A percentile compares a stretch with the other conserved stretches of the same genome.
These are phyloP conservation scores for Penicillium mononematosum DNA, from an alignment of 495 filamentous ascomycete genomes.

Conservation along the genomic window DNA sequence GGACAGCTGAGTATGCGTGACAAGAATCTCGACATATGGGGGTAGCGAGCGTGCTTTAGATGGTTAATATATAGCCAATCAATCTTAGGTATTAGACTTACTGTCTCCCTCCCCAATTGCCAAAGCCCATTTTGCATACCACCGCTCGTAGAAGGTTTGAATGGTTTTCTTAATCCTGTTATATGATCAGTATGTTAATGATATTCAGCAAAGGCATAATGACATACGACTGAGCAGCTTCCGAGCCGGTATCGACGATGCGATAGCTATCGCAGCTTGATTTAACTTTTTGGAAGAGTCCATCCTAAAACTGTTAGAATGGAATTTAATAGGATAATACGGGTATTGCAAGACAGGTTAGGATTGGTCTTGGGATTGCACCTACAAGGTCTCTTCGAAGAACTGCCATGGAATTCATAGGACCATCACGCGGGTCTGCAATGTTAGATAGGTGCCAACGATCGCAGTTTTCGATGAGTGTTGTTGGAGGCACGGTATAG, in stretches of 20 bases:
- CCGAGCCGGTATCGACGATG: constrained; percentile 48
- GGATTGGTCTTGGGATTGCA: neutral
- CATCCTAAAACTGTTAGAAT: constrained; percentile 43
- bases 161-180: constrained; percentile 58
- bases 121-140: constrained; percentile 60
- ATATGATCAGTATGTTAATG: neutral
- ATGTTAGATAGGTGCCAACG: constrained; percentile 62
- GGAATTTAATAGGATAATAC: neutral
- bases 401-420: constrained; percentile 66
- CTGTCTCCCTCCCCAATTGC: constrained; percentile 57
- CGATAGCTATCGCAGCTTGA: constrained; percentile 61
- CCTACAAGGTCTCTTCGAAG: constrained; percentile 64
- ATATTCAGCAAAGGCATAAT: neutral
- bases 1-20: constrained; percentile 68
- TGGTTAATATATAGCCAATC: constrained; percentile 7
- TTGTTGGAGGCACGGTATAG: constrained; percentile 64
- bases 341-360: neutral
- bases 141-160: constrained; percentile 60
- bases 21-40: constrained; percentile 71
- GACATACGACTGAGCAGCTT: constrained; percentile 56
- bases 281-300: constrained; percentile 58
- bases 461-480: constrained; percentile 64
- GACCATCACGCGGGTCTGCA: constrained; percentile 65
- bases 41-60: constrained; percentile 56
- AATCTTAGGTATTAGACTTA: constrained; percentile 27